A percentile compares a stretch with the other conserved stretches of the same genome.
phyloP scores from a whole-genome alignment of 768 basidiomycete genomes.

The Atractiella rhizophila region DNA sequence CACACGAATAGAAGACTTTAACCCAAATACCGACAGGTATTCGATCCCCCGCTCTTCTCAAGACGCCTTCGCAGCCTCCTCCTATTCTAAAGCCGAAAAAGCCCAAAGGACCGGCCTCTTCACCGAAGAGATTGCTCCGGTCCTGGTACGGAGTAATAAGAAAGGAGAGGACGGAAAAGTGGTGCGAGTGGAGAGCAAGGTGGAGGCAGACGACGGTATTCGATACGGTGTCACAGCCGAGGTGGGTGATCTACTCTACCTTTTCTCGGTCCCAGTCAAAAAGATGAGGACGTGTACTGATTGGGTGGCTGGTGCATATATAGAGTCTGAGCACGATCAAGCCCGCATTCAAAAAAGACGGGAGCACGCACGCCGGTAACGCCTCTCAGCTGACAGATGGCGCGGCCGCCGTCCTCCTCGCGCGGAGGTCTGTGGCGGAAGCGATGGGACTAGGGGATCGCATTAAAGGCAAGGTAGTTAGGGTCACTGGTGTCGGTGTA shows the following conservation, averaged over 20 bases:
- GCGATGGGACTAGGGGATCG: constrained; percentile 24
- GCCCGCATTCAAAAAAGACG: constrained; percentile 25
- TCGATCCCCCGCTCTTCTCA: neutral
- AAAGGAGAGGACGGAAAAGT: constrained; percentile 16
- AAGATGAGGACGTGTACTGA: too few relatives aligned
- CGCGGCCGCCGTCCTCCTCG: constrained; percentile 24
- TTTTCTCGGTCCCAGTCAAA: too few relatives aligned
- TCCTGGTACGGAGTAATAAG: constrained; percentile 22
- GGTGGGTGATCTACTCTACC: too few relatives aligned
- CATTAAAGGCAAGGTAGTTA: constrained; percentile 23
- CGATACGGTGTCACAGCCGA: constrained; percentile 25
- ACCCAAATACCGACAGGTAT: constrained; percentile 19
- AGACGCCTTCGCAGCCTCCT: constrained; percentile 39
- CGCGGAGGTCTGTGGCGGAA: constrained; percentile 23
- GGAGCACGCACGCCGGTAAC: constrained; percentile 26
- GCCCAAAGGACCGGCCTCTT: constrained; percentile 65
- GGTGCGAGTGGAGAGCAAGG: constrained; percentile 21
- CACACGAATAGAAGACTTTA: constrained; percentile 22
- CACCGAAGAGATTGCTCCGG: constrained; percentile 59
- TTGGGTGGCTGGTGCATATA: too few relatives aligned
- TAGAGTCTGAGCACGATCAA: constrained; percentile 24
- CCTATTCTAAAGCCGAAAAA: constrained; percentile 57
- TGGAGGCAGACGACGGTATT: constrained; percentile 26
- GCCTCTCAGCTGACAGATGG: constrained; percentile 26
- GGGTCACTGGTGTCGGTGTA: constrained; percentile 23